phyloP scores from a whole-genome alignment of 2,329 filamentous ascomycete species.

The Penicillium sp. region DNA sequence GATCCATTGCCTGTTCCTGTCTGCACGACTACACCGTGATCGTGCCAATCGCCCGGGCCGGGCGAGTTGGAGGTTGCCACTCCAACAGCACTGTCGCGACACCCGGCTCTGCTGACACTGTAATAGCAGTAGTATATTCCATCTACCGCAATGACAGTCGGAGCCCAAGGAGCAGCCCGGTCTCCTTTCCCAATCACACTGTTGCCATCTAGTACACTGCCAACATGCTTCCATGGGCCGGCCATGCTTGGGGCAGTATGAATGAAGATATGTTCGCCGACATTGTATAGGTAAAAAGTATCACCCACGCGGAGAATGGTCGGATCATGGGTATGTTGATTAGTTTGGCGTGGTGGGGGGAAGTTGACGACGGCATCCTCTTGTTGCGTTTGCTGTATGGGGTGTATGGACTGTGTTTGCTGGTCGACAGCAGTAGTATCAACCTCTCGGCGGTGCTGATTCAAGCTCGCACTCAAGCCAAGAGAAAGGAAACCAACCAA shows the following conservation, averaged over 20 bases:
- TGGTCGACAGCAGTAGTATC: constrained; percentile 7
- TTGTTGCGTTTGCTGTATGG: not conserved
- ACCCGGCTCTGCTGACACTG: constrained; percentile 64
- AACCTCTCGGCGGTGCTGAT: constrained; percentile 4
- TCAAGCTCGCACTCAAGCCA: constrained; percentile 17
- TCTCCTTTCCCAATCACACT: constrained; percentile 41
- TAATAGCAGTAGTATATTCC: constrained; percentile 69
- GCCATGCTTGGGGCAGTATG: constrained; percentile 32
- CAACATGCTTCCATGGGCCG: constrained; percentile 37
- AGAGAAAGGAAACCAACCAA: constrained; percentile 24
- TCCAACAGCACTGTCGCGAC: constrained; percentile 66
- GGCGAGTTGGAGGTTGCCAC: constrained; percentile 54
- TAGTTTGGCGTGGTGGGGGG: constrained; percentile 27
- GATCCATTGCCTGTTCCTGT: constrained; percentile 36
- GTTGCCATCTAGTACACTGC: constrained; percentile 33
- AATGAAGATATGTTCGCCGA: constrained; percentile 37
- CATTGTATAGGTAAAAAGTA: constrained; percentile 38
- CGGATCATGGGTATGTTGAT: constrained; percentile 38
- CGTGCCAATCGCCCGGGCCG: constrained; percentile 38
- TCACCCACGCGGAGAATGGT: constrained; percentile 33
- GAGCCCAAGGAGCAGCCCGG: constrained; percentile 54
- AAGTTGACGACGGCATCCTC: constrained; percentile 15
- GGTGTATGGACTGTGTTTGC: not conserved
- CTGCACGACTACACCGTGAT: constrained; percentile 42
- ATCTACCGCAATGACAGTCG: constrained; percentile 62